phyloP scores from a whole-genome alignment of 2,329 filamentous ascomycete genomes.

The Beauveria sp. region DNA sequence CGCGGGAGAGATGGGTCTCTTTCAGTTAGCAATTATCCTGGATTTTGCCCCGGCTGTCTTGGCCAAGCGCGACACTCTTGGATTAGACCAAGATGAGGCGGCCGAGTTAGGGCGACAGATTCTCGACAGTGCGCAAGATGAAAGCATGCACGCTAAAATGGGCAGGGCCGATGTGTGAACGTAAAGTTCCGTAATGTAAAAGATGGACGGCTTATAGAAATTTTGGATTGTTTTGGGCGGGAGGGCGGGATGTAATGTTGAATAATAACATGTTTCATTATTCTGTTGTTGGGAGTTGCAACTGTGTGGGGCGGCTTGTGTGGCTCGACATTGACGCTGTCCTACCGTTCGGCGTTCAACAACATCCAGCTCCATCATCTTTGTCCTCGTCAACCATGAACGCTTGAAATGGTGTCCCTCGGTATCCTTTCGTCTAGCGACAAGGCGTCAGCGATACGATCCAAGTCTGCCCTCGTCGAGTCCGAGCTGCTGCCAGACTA shows the following conservation, averaged over 20 bases:
- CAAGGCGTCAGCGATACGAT: conserved; percentile 25
- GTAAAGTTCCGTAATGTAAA: conserved; percentile 24
- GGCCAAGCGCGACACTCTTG: conserved; percentile 24
- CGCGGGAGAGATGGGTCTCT: conserved; percentile 30
- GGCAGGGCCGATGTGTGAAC: conserved; percentile 31
- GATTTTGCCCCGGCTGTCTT: conserved; percentile 28
- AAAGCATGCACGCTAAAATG: conserved; percentile 25
- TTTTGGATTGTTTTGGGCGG: background rate
- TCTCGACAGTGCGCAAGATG: conserved; percentile 25
- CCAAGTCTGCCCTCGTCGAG: conserved; percentile 22
- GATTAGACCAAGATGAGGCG: conserved; percentile 27
- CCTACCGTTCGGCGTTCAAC: background rate
- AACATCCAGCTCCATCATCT: background rate
- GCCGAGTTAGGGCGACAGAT: conserved; percentile 23
- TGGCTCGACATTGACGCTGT: background rate
- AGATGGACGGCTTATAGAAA: conserved; percentile 14
- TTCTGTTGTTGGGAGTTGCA: background rate
- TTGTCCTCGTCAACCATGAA: conserved; percentile 23
- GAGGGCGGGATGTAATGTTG: background rate
- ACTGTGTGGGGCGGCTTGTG: background rate
- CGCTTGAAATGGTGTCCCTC: conserved; percentile 41
- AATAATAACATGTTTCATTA: background rate
- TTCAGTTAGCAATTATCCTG: conserved; percentile 27
- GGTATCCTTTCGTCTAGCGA: conserved; percentile 39
- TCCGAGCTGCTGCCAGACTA: conserved; percentile 30